Evolutionary conservation across 225 moss, liverwort and hornwort species (phyloP).

Genomic region (Polytrichum formosum): DNA sequence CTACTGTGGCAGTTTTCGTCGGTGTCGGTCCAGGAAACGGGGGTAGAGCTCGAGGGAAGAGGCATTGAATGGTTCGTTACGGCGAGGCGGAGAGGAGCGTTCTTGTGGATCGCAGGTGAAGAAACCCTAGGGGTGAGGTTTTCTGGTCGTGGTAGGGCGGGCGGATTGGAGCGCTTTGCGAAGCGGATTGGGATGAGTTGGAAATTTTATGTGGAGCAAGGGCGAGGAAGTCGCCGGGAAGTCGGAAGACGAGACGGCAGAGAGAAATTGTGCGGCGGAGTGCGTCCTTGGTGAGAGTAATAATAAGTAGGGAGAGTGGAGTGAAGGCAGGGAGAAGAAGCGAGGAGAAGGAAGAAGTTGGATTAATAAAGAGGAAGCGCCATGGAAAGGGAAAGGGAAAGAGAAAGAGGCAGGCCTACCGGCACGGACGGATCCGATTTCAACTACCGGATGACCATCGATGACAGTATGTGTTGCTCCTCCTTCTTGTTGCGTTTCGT

Average conservation of each 20-base stretch:
- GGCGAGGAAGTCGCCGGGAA: neutral
- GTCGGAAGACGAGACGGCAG: neutral
- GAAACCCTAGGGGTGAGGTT: no score
- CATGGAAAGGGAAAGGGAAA: neutral
- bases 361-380: neutral
- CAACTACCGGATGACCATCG: constrained; percentile 86
- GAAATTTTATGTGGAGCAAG: neutral
- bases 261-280: neutral
- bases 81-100: no score
- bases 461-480: constrained; percentile 55
- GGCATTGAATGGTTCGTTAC: no score
- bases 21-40: no score
- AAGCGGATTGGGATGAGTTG: neutral
- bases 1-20: no score
- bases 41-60: no score
- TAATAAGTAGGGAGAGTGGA: neutral
- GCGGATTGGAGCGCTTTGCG: neutral
- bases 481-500: neutral
- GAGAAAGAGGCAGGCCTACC: constrained; percentile 57
- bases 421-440: constrained; percentile 97
- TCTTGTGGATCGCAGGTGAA: no score
- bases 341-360: neutral
- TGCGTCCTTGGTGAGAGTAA: neutral
- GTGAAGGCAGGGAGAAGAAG: neutral
- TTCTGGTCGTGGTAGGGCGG: no score